Evolutionary conservation across 2,329 filamentous ascomycete genomes (phyloP).

Genomic region (Aspergillus fumigatus): DNA sequence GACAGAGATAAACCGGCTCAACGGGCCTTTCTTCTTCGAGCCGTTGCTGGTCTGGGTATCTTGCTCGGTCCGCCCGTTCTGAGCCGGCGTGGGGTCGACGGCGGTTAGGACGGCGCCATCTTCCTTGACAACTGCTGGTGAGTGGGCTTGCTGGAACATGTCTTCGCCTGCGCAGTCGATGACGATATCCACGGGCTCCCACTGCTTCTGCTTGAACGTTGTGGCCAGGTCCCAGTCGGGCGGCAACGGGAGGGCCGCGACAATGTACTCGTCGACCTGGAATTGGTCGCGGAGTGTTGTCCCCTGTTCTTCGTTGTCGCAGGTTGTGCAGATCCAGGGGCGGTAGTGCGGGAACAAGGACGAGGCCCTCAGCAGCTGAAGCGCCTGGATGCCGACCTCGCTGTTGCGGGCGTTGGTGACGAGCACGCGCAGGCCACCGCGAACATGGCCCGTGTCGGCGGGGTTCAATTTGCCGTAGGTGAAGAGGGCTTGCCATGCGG

Average conservation of each 20-base stretch:
- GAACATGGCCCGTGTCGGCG: constrained; percentile 9
- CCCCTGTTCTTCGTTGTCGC: constrained; percentile 22
- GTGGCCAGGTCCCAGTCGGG: constrained; percentile 27
- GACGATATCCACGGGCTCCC: constrained; percentile 38
- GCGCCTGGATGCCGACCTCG: constrained; percentile 34
- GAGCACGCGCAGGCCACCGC: constrained; percentile 28
- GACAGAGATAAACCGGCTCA: constrained; percentile 34
- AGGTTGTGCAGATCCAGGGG: constrained; percentile 39
- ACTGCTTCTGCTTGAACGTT: constrained; percentile 27
- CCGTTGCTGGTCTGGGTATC: background rate
- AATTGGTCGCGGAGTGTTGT: constrained; percentile 23
- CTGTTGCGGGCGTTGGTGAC: constrained; percentile 35
- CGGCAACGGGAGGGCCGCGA: constrained; percentile 21
- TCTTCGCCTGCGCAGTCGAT: constrained; percentile 36
- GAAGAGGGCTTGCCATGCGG: constrained; percentile 42
- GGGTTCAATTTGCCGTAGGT: constrained; percentile 30
- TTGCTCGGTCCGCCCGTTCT: constrained; percentile 8
- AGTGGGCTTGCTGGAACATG: constrained; percentile 32
- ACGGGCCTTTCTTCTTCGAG: constrained; percentile 18
- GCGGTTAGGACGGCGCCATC: constrained; percentile 32
- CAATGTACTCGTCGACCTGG: constrained; percentile 33
- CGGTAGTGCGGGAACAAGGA: constrained; percentile 26
- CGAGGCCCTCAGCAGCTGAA: constrained; percentile 35
- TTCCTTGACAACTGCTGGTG: constrained; percentile 29
- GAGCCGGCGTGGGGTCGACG: constrained; percentile 26